phyloP scores from a whole-genome alignment of 1,139 yeast genomes.

The Blastobotrys malaysiensis region DNA sequence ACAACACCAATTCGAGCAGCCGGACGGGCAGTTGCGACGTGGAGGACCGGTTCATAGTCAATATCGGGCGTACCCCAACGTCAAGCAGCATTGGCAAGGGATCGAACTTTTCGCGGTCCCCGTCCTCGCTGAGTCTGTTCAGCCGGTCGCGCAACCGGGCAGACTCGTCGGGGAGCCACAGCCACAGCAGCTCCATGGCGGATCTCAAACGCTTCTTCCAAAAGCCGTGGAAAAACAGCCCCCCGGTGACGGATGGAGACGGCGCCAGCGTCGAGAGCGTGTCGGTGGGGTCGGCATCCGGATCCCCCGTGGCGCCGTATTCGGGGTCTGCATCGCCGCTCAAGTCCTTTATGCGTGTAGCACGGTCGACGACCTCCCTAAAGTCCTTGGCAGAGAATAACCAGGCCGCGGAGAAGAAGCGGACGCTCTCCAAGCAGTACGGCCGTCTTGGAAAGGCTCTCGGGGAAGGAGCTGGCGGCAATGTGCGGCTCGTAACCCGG shows the following conservation, averaged over 20 bases:
- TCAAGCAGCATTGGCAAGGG: background rate
- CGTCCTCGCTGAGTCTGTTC: conserved; percentile 26
- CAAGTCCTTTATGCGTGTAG: background rate
- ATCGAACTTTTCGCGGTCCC: conserved; percentile 19
- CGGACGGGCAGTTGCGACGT: conserved; percentile 11
- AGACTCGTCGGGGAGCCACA: conserved; percentile 19
- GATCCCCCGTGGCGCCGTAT: background rate
- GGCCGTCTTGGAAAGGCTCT: conserved; percentile 78
- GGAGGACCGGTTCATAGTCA: conserved; percentile 25
- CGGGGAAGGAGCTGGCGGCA: conserved; percentile 97
- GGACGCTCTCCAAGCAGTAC: conserved; percentile 64
- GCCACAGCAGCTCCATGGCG: conserved; percentile 24
- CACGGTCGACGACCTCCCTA: conserved; percentile 18
- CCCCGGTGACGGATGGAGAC: conserved; percentile 1
- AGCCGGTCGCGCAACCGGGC: conserved; percentile 22
- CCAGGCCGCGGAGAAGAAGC: conserved; percentile 16
- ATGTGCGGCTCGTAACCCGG: conserved; percentile 71
- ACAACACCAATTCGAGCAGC: too few species aligned
- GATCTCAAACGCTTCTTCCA: conserved; percentile 32
- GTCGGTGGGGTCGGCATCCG: background rate
- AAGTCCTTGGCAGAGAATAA: conserved; percentile 11
- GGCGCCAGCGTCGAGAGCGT: background rate
- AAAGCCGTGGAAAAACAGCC: conserved; percentile 18
- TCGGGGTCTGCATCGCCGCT: background rate
- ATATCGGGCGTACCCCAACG: conserved; percentile 12